Evolutionary conservation across 345 rosid genomes (phyloP).

Genomic region (Clausena lansium): DNA sequence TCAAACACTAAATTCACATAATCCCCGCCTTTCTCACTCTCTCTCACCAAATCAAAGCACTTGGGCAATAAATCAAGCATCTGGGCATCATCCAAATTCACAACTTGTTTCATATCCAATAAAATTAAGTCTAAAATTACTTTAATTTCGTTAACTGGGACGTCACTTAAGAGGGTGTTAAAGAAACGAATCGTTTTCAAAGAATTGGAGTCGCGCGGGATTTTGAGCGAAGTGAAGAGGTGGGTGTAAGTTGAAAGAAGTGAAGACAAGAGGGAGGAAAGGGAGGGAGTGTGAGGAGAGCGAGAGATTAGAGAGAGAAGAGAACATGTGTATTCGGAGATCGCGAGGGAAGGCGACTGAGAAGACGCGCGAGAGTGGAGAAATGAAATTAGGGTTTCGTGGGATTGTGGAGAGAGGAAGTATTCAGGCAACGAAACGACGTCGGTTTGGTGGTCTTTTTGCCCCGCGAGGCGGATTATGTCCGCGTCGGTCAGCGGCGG

Average conservation of each 20-base stretch:
- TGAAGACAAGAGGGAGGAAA: conserved; percentile 59
- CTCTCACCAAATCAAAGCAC: conserved; percentile 44
- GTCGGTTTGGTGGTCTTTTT: conserved; percentile 34
- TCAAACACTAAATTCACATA: conserved; percentile 40
- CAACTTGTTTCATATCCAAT: conserved; percentile 20
- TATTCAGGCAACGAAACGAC: conserved; percentile 43
- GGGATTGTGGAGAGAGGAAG: conserved; percentile 51
- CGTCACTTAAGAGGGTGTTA: conserved; percentile 35
- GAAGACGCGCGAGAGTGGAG: conserved; percentile 56
- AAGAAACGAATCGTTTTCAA: conserved; percentile 56
- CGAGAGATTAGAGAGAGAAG: conserved; percentile 62
- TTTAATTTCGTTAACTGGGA: conserved; percentile 38
- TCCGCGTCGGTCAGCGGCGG: conserved; percentile 50
- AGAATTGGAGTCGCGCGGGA: conserved; percentile 64
- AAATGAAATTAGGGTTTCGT: conserved; percentile 44
- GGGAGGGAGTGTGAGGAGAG: conserved; percentile 42
- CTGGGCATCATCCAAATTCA: conserved; percentile 62
- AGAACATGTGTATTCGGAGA: conserved; percentile 54
- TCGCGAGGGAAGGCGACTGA: conserved; percentile 51
- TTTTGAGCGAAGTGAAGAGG: conserved; percentile 42
- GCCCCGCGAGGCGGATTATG: conserved; percentile 47
- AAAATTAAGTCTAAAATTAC: conserved; percentile 40
- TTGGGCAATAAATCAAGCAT: conserved; percentile 68
- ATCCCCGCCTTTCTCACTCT: conserved; percentile 37
- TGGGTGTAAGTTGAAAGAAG: conserved; percentile 55